Base-by-base conservation (phyloP, 345 rosid genomes). In the Brassica cretica region DNA sequence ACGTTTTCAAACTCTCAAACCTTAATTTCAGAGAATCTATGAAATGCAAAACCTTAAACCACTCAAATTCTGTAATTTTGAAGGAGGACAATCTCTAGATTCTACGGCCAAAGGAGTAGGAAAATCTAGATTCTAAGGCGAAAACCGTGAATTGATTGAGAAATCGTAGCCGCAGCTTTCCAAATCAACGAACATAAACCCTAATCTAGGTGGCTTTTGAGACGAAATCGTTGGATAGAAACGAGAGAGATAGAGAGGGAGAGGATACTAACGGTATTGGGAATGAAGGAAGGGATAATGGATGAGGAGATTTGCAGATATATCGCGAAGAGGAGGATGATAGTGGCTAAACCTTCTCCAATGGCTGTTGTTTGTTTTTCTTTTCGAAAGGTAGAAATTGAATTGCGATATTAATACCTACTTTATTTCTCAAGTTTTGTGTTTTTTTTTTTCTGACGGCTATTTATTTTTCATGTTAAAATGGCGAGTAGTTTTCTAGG, bases 261-360 rank as follows among this genome's bases (percentile, higher is more conserved):
- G 51, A 32, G 10, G 74, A 61, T 11, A 73, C 66, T 62, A 15
- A 18, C 65, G 56, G 46, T 68, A 21, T 66, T 9, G 8, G 56
- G 59, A 12, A n/a, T 58, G 44, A 44, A 15, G 21, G 62, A 32
- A 51, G 25, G 29, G 37, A 35, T 35, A 35, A 44, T 5, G 53
- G 53, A 12, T 4, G 51, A 46, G 78, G 51, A 46, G 78, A 68
- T 68, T 68, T 10, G 25, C 35, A 55, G 24, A 53, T 15, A 53
- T 15, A 53, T 16, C 4, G 59, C 59, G 80, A 70, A 55, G 39
- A 8, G 62, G 75, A 71, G 30, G 81, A 66, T 3, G 62, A 30
- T 68, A 78, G 73, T 78, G 81, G 81, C 73, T 78, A 78, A 78
- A 78, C 77, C 77, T 78, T 78, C 16, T 37, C 63, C 73, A 78